Evolutionary conservation across 371 early-diverging fungal genomes (phyloP), one percentile per base, ranked within the genome.

Genomic region (Rhizomucor pusillus): DNA sequence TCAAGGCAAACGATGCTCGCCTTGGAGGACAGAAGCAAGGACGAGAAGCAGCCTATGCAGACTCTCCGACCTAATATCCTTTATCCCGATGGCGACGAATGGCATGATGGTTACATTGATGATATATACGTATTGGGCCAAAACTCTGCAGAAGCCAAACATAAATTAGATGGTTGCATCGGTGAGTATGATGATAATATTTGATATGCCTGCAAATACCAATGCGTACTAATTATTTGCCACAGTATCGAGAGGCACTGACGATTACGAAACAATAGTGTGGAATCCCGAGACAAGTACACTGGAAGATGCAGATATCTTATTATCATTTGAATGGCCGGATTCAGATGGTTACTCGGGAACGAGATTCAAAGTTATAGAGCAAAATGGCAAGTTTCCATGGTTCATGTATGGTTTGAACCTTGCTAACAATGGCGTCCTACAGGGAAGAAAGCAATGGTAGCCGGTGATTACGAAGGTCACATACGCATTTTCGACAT

Each of bases 91-190:
- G 78, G 81, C 5, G 68, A 73, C 39, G 84, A 81, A 52, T 84
- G 82, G 82, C 84, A 84, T 59, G 80, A 74, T 36, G 80, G 81
- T 1, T 66, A 81, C 44, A 59, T 84, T 5, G 84, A 84, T 52
- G 84, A 81, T 56, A 63, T 84, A 12, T 59, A 52, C 46, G 62
- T 72, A 13, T 10, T 74, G 1, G 71, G 70, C 6, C 69, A 71
- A 43, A 60, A 66, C 22, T 4, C 23, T 25, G 54, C 56, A 7
- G 37, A 57, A 6, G 19, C 22, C 3, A n/a, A 47, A 0, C 35
- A 58, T 37, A 22, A 20, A 47, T 35, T 67, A 18, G 61, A 60
- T 47, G 56, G 51, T 2, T 54, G 43, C 18, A 58, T 63, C 16
- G 59, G 64, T 64, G 56, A 55, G 41, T 19, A 14, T 19, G n/a